Evolutionary conservation across 805 yeast species (phyloP).

Genomic region (Suhomyces sp.): DNA sequence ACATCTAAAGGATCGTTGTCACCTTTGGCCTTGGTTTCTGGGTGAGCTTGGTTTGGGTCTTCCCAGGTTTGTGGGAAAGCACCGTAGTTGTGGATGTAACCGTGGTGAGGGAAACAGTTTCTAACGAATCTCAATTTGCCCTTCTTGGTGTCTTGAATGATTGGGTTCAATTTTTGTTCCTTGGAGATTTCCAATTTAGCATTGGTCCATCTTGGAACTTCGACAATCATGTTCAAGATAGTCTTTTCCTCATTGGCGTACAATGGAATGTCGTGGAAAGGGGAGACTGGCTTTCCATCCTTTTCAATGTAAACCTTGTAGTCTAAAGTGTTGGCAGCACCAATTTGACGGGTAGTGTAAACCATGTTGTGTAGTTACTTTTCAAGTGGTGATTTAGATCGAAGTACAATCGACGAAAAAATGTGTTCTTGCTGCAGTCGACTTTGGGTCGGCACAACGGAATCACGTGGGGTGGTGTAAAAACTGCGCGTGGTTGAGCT

Average conservation of each 20-base stretch:
- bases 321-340: slow-evolving; percentile 93
- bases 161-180: slow-evolving; percentile 83
- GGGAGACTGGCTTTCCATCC: slow-evolving; percentile 91
- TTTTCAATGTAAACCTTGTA: slow-evolving; percentile 88
- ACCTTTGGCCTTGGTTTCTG: slow-evolving; percentile 59
- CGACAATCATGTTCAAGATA: slow-evolving; percentile 78
- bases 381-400: background rate
- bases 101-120: slow-evolving; percentile 98
- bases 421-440: background rate
- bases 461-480: slow-evolving; percentile 3
- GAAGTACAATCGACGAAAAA: slow-evolving; percentile 1
- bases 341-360: slow-evolving; percentile 88
- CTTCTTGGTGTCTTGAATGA: slow-evolving; percentile 95
- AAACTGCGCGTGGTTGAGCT: background rate
- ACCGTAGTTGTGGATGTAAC: slow-evolving; percentile 97
- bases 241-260: slow-evolving; percentile 92
- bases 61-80: slow-evolving; percentile 97
- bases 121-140: slow-evolving; percentile 94
- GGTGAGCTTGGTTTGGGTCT: slow-evolving; percentile 57
- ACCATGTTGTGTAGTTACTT: slow-evolving; percentile 44
- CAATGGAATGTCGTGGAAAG: slow-evolving; percentile 78
- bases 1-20: slow-evolving; percentile 50
- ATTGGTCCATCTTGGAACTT: slow-evolving; percentile 98
- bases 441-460: background rate
- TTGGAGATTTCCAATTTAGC: slow-evolving; percentile 95